Percentiles rank a stretch among this genome's conserved stretches.
phyloP scores from a whole-genome alignment of 352 stramenopile genomes.

The Pythium monospermum region DNA sequence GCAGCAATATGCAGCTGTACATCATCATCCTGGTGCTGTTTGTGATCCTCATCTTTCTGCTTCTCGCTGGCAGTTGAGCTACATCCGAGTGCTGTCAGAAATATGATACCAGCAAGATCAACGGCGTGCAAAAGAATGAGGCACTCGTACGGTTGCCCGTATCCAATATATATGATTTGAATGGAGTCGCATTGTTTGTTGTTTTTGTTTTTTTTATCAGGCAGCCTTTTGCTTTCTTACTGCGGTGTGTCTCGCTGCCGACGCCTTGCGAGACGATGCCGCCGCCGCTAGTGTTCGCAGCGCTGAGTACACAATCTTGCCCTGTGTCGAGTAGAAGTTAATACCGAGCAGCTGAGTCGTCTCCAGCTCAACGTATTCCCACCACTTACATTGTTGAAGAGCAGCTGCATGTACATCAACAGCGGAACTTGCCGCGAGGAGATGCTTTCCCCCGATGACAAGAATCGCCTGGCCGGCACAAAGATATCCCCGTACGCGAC shows the following conservation, averaged over 20 bases:
- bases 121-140: neutral
- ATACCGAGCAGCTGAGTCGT: too few species aligned
- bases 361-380: too few species aligned
- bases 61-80: slow-evolving; percentile 56
- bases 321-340: neutral
- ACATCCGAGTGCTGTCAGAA: neutral
- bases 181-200: neutral
- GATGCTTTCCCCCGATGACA: neutral
- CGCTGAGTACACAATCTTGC: slow-evolving; percentile 13
- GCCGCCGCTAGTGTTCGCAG: slow-evolving; percentile 8
- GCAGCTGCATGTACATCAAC: slow-evolving; percentile 10
- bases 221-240: slow-evolving; percentile 14
- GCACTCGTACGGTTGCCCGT: neutral
- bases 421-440: slow-evolving; percentile 5
- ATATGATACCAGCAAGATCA: neutral
- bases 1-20: slow-evolving; percentile 93
- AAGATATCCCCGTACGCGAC: slow-evolving; percentile 57
- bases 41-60: slow-evolving; percentile 84
- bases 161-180: slow-evolving; percentile 15
- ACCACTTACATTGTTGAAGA: slow-evolving; percentile 20
- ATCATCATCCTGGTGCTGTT: slow-evolving; percentile 85
- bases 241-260: neutral
- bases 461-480: slow-evolving; percentile 28
- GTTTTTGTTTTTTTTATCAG: slow-evolving; percentile 1
- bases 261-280: neutral